Base-by-base conservation (phyloP, 23 red algal species). In the Gracilaria gracilis region DNA sequence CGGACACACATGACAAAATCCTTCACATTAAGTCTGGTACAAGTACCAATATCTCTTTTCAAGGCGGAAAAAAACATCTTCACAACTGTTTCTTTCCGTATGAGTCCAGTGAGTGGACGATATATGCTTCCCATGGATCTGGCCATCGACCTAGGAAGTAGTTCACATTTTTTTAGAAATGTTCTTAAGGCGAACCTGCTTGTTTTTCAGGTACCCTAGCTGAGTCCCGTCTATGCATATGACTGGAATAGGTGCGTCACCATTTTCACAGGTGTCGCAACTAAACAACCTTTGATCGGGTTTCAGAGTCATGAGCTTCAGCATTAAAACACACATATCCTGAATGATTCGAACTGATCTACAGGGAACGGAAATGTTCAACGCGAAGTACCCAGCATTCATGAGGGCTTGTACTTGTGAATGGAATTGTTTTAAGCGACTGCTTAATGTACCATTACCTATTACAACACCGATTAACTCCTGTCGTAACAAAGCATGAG, bases 151-250 rank as follows among this genome's bases (percentile, higher is more conserved):
- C 37, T 4, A 7, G 66, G 23, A 35, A 71, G 66, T 40, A 21
- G 66, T 2, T 71, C 66, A 71, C 66, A 71, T 38, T 35, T 38
- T n/a, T 21, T 28, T 8, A 19, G 66, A 71, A 23, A 71, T 71
- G 19, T 71, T 71, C 23, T 29, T 71, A 15, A 71, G 32, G 1
- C 20, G 12, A 13, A 71, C 33, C 17, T 71, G 66, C 19, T 38
- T 38, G 37, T 40, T 35, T 21, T 40, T 35, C 11, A 38, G 14
- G 19, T 71, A 71, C 9, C 23, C 66, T 29, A 38, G 23, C 28
- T 71, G 66, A 16, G 28, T 71, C 1, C 66, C 66, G 37, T 71
- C 66, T 71, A 28, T 40, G 17, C 66, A 71, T 23, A 71, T 19
- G 23, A 40, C 23, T 2, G 32, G 32, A 16, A 71, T 71, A 38